A percentile compares a stretch with the other conserved stretches of the same genome.
Evolutionary conservation across 768 basidiomycete genomes (phyloP).

Genomic region (Asterophora lycoperdoides): DNA sequence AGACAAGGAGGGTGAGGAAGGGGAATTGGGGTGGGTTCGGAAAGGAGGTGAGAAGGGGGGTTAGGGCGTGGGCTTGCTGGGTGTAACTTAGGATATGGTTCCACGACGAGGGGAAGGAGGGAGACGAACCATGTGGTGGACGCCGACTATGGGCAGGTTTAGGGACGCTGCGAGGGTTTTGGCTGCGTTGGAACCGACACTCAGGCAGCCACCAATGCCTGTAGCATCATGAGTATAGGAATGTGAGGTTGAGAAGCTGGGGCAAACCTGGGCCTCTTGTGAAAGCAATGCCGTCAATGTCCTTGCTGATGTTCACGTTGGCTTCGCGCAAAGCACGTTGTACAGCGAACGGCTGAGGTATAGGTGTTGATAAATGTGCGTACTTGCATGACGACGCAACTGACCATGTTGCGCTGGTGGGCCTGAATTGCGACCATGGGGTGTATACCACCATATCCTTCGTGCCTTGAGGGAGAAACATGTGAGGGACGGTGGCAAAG

Average conservation of each 20-base stretch:
- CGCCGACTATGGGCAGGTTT: constrained; percentile 78
- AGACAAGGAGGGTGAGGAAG: constrained; percentile 83
- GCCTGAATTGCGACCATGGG: constrained; percentile 71
- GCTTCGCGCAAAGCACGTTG: constrained; percentile 65
- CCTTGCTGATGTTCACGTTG: constrained; percentile 42
- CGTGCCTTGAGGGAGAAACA: constrained; percentile 38
- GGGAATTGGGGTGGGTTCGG: constrained; percentile 60
- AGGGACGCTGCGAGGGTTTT: constrained; percentile 77
- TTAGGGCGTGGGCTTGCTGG: constrained; percentile 92
- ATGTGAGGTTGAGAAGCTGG: not conserved
- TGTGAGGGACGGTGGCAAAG: not conserved
- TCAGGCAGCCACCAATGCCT: constrained; percentile 81
- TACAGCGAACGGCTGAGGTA: constrained; percentile 66
- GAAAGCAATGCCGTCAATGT: constrained; percentile 86
- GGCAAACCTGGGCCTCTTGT: constrained; percentile 77
- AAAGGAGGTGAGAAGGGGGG: constrained; percentile 62
- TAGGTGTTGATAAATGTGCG: not conserved
- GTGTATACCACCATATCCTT: constrained; percentile 68
- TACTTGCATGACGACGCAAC: not conserved
- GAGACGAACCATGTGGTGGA: constrained; percentile 86
- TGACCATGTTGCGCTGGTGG: constrained; percentile 78
- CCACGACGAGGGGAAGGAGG: not conserved
- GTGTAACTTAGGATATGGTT: not conserved
- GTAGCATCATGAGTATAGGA: constrained; percentile 2
- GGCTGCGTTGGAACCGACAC: constrained; percentile 77